These are phyloP conservation scores for Penicillium psychrofluorescens DNA, from an alignment of 495 filamentous ascomycete species.

Conservation along the genomic window DNA sequence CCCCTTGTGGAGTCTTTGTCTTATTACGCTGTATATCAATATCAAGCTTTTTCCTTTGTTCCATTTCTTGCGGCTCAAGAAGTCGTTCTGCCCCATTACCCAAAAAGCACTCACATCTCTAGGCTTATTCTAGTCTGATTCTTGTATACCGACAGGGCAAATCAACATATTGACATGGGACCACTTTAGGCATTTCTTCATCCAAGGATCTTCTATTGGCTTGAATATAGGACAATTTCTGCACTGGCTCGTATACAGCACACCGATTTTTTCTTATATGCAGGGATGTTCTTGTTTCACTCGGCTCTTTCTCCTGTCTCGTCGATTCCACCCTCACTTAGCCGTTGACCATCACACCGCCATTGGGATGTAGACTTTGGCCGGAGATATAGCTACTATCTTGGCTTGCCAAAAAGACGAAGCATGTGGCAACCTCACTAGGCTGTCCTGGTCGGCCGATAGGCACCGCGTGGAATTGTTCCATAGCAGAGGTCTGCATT, in stretches of 20 bases:
- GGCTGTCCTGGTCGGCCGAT: constrained; percentile 77
- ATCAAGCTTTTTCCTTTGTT: constrained; percentile 7
- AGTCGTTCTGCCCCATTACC: background rate
- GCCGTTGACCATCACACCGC: constrained; percentile 55
- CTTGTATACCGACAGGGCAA: too few species aligned
- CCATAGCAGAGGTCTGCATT: constrained; percentile 62
- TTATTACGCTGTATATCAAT: constrained; percentile 21
- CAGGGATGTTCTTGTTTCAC: too few species aligned
- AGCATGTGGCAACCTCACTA: constrained; percentile 72
- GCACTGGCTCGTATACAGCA: background rate
- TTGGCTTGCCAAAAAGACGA: constrained; percentile 74
- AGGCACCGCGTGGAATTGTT: constrained; percentile 62
- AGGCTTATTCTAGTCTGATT: too few species aligned
- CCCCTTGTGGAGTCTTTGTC: constrained; percentile 14
- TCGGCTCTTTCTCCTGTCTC: too few species aligned
- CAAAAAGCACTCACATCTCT: too few species aligned
- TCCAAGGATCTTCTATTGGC: too few species aligned
- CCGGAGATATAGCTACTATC: constrained; percentile 66
- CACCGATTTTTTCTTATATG: background rate
- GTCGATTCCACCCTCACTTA: constrained; percentile 17
- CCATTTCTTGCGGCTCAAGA: constrained; percentile 1
- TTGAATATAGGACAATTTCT: too few species aligned
- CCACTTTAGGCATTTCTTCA: too few species aligned
- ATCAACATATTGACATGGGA: too few species aligned
- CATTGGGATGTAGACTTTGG: constrained; percentile 61